Conservation (phyloP, 371 early-diverging fungal genomes). For the Funneliformis caledonium region DNA sequence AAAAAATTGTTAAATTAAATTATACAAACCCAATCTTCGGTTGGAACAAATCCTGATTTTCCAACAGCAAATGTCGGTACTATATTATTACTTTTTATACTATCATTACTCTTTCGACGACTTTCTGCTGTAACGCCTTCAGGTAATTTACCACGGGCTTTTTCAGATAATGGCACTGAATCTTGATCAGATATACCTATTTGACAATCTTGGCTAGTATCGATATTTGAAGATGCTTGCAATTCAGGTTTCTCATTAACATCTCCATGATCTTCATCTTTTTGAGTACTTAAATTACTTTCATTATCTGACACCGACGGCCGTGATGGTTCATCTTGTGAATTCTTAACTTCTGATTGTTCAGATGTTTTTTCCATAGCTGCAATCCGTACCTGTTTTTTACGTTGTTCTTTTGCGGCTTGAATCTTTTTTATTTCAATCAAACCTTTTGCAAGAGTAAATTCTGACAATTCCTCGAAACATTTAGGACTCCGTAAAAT, state of each 20-base stretch:
- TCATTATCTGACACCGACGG: neutral
- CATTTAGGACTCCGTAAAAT: slow-evolving; percentile 57
- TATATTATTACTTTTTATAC: neutral
- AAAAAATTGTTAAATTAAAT: neutral
- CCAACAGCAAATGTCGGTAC: slow-evolving; percentile 48
- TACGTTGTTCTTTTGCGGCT: slow-evolving; percentile 27
- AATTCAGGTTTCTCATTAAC: slow-evolving; percentile 15
- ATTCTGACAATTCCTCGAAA: slow-evolving; percentile 33
- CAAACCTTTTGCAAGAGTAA: slow-evolving; percentile 29
- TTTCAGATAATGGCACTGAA: slow-evolving; percentile 47
- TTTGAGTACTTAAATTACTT: slow-evolving; percentile 10
- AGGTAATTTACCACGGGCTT: slow-evolving; percentile 52
- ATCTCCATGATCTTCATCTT: slow-evolving; percentile 29
- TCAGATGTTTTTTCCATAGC: neutral
- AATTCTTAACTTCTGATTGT: neutral
- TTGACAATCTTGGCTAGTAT: neutral
- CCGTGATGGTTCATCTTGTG: neutral
- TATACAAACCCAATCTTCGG: slow-evolving; percentile 52
- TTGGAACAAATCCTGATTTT: slow-evolving; percentile 54
- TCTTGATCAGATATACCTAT: neutral
- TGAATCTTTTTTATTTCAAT: slow-evolving; percentile 26
- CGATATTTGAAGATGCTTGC: neutral
- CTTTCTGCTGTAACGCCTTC: slow-evolving; percentile 40
- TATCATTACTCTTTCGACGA: slow-evolving; percentile 11
- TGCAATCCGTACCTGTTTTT: slow-evolving; percentile 5